These are phyloP conservation scores for Termitomyces sp. DNA, from an alignment of 768 basidiomycete genomes.

Conservation along the genomic window DNA sequence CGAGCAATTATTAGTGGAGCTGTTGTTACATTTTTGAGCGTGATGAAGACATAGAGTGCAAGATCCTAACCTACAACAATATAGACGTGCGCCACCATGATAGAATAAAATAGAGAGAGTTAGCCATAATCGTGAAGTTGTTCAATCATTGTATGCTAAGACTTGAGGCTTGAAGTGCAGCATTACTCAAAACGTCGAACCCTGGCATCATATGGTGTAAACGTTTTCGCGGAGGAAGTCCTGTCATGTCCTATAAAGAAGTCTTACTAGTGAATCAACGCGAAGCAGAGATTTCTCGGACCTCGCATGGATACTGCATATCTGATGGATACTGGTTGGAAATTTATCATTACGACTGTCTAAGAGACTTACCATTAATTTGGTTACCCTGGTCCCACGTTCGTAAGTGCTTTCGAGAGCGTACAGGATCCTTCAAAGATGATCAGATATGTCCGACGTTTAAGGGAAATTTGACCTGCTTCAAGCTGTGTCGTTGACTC, in stretches of 20 bases:
- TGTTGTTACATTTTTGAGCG: slow-evolving; percentile 10
- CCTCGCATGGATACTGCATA: slow-evolving; percentile 43
- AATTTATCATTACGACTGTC: background rate
- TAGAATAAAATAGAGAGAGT: slow-evolving; percentile 11
- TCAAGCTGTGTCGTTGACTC: slow-evolving; percentile 40
- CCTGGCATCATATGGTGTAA: slow-evolving; percentile 60
- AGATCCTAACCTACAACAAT: slow-evolving; percentile 1
- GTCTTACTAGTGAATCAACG: slow-evolving; percentile 14
- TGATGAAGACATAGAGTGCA: slow-evolving; percentile 4
- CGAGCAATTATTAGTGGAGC: background rate
- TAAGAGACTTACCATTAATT: slow-evolving; percentile 30
- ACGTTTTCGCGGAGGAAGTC: slow-evolving; percentile 57
- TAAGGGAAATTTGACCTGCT: slow-evolving; percentile 22
- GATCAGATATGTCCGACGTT: slow-evolving; percentile 2
- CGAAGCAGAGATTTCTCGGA: slow-evolving; percentile 20
- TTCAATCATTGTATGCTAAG: slow-evolving; percentile 49
- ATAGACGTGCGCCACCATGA: slow-evolving; percentile 2
- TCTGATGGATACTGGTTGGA: slow-evolving; percentile 20
- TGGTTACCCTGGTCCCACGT: slow-evolving; percentile 54
- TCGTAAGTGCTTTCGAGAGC: slow-evolving; percentile 54
- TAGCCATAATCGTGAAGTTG: background rate
- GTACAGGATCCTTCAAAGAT: slow-evolving; percentile 29
- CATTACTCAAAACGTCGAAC: slow-evolving; percentile 49
- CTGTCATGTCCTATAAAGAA: slow-evolving; percentile 41
- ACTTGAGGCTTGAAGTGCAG: slow-evolving; percentile 49